phyloP scores from a whole-genome alignment of 805 yeast species.

The Nakazawaea pomicola region DNA sequence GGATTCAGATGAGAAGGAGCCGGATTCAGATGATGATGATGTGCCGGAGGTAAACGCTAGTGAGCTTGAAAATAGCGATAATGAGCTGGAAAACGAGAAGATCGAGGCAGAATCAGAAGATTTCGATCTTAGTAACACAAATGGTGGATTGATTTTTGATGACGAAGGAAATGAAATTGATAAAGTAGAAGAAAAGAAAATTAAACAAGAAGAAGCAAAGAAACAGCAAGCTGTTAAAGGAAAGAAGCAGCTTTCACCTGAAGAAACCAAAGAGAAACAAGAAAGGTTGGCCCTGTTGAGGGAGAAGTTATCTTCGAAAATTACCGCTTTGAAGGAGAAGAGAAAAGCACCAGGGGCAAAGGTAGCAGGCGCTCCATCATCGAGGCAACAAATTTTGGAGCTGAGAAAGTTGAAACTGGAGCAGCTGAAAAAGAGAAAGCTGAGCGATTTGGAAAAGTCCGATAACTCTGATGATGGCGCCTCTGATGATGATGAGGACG shows the following conservation, averaged over 20 bases:
- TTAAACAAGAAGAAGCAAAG: slow-evolving; percentile 7
- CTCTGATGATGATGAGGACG: slow-evolving; percentile 34
- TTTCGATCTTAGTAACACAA: slow-evolving; percentile 12
- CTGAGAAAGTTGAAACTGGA: slow-evolving; percentile 50
- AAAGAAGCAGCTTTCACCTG: slow-evolving; percentile 32
- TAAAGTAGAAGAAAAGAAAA: slow-evolving; percentile 14
- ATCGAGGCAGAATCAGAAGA: slow-evolving; percentile 23
- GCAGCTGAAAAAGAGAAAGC: slow-evolving; percentile 26
- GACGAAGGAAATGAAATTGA: slow-evolving; percentile 60
- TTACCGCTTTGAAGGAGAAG: slow-evolving; percentile 62
- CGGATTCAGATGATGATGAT: slow-evolving; percentile 24
- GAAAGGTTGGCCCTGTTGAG: slow-evolving; percentile 63
- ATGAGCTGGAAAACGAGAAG: too few species aligned
- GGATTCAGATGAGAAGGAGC: slow-evolving; percentile 17
- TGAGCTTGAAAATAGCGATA: slow-evolving; percentile 16
- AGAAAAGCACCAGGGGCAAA: slow-evolving; percentile 91
- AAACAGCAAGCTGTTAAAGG: slow-evolving; percentile 5
- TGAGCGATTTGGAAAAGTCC: slow-evolving; percentile 22
- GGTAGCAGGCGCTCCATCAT: slow-evolving; percentile 74
- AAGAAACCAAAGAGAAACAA: slow-evolving; percentile 44
- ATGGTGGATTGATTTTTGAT: slow-evolving; percentile 49
- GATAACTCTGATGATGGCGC: slow-evolving; percentile 31
- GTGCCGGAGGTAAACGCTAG: slow-evolving; percentile 12
- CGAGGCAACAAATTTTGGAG: slow-evolving; percentile 74
- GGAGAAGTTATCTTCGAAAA: slow-evolving; percentile 73